Evolutionary conservation across 2,329 filamentous ascomycete genomes (phyloP).

Genomic region (Lomentospora prolificans): DNA sequence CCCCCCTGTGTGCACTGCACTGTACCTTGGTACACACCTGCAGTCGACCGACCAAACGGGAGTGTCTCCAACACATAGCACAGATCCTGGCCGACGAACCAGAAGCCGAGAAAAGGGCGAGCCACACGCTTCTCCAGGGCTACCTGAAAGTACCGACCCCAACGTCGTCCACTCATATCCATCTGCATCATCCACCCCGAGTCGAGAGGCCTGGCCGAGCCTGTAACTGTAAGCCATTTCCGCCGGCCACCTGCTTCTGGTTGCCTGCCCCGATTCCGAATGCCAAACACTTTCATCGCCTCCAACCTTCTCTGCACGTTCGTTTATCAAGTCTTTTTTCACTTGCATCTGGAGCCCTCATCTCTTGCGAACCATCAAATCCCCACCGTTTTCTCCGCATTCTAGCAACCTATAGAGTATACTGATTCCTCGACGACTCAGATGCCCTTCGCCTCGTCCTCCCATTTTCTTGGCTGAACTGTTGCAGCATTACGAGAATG

Average conservation of each 20-base stretch:
- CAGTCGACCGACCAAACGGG: background rate
- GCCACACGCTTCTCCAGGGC: background rate
- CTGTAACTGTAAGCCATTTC: slow-evolving; percentile 1
- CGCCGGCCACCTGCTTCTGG: slow-evolving; percentile 2
- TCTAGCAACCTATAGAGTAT: no score
- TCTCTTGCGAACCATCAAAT: background rate
- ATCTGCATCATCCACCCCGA: background rate
- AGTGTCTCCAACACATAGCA: slow-evolving; percentile 1
- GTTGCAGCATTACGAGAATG: slow-evolving; percentile 2
- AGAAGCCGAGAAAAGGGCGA: background rate
- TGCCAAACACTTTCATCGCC: background rate
- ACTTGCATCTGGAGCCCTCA: background rate
- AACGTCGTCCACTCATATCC: background rate
- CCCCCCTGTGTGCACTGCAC: background rate
- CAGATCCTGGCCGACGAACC: slow-evolving; percentile 1
- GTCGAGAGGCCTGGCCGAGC: background rate
- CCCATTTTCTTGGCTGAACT: background rate
- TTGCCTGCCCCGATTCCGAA: slow-evolving; percentile 2
- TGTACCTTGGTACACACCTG: background rate
- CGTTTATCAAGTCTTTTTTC: no score
- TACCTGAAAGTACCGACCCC: background rate
- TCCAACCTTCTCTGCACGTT: background rate
- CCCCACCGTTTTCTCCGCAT: no score
- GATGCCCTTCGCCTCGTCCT: background rate
- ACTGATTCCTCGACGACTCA: no score